Evolutionary conservation across 305 asterid species (phyloP).

Genomic region (Rubia balearica): DNA sequence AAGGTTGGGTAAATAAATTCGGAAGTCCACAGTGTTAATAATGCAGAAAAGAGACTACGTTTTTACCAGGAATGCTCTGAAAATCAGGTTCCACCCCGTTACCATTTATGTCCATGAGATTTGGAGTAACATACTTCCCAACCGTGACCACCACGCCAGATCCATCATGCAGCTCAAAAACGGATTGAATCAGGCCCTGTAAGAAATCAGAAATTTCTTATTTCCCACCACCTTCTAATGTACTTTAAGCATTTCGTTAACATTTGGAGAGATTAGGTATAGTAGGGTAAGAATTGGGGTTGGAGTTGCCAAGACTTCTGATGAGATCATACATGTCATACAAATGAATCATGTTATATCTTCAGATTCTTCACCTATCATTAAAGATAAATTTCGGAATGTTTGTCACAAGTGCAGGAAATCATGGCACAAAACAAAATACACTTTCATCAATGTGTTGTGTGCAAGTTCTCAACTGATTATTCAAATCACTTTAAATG

Average conservation of each 20-base stretch:
- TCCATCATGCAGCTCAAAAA: slow-evolving; percentile 95
- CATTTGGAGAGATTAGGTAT: neutral
- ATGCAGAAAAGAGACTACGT: neutral
- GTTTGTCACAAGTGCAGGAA: neutral
- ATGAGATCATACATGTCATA: neutral
- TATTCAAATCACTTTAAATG: neutral
- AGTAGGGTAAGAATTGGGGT: neutral
- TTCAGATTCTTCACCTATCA: neutral
- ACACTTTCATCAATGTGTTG: neutral
- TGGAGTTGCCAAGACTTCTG: neutral
- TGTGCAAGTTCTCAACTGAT: neutral
- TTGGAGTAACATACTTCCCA: slow-evolving; percentile 94
- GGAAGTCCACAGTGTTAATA: neutral
- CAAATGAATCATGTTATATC: neutral
- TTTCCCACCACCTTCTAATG: neutral
- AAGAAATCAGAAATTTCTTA: neutral
- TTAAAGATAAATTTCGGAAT: neutral
- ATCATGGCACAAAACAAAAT: neutral
- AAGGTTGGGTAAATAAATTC: neutral
- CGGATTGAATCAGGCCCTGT: slow-evolving; percentile 96
- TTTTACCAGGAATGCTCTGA: slow-evolving; percentile 67
- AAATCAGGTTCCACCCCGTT: slow-evolving; percentile 94
- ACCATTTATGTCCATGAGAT: slow-evolving; percentile 80
- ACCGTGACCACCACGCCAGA: slow-evolving; percentile 91
- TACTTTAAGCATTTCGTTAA: neutral